Base-by-base conservation (phyloP, 306 rosid species). In the Leucaena leucocephala region DNA sequence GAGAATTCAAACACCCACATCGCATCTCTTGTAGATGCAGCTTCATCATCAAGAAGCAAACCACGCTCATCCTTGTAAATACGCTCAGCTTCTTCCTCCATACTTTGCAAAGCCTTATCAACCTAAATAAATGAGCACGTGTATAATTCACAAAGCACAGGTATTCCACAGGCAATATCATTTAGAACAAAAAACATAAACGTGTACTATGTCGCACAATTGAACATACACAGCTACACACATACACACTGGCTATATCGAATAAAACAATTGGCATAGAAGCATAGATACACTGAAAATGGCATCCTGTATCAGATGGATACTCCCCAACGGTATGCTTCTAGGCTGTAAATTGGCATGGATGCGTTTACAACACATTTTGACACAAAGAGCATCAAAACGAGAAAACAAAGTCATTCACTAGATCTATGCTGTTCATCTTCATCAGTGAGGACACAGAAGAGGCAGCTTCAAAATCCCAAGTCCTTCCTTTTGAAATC, bases 11-110 rank as follows among this genome's bases (percentile, higher is more conserved):
- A 57, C 49, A 86, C 98, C 87, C 79, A 95, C 98, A 95, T 92
- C 48, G 97, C 97, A 91, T 95, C 98, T 85, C 98, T 88, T 38
- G 96, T 91, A 46, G 97, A 92, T 55, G 98, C 97, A 66, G 98
- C 98, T 80, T 95, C 98, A 83, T 95, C 97, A 42, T 92, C 95
- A 77, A 88, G 98, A 69, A 92, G 92, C 77, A 83, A 82, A 62
- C 90, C 93, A 59, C 90, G 88, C 82, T 95, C 98, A 77, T 95
- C 98, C 92, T 90, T 92, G 91, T 92, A 95, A 78, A 90, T 91
- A 36, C 88, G 90, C 81, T 95, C 96, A 67, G 98, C 97, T 84
- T 95, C 98, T 80, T 87, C 91, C 86, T 95, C 98, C 88, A 92
- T 89, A 61, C 98, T 95, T 77, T 71, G 89, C 82, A 95, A 91